phyloP scores from a whole-genome alignment of 2,329 filamentous ascomycete genomes.

The Tetracladium maxilliforme region DNA sequence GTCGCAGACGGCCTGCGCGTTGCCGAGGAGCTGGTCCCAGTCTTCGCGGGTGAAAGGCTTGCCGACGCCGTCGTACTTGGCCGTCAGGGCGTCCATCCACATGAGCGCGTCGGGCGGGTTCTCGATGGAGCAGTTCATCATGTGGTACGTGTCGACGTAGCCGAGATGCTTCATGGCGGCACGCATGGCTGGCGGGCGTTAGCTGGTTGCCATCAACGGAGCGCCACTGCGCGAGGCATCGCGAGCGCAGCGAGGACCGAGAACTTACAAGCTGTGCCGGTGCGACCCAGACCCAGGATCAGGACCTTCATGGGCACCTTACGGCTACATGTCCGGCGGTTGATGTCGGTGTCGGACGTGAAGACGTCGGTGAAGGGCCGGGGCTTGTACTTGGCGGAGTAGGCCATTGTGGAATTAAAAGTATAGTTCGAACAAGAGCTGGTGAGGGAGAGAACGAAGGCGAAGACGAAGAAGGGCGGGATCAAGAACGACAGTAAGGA shows the following conservation, averaged over 20 bases:
- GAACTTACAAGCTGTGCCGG: slow-evolving; percentile 51
- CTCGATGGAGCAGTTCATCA: slow-evolving; percentile 56
- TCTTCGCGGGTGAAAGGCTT: slow-evolving; percentile 46
- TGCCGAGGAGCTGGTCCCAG: slow-evolving; percentile 54
- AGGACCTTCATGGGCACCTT: slow-evolving; percentile 61
- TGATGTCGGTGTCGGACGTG: slow-evolving; percentile 52
- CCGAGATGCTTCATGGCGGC: slow-evolving; percentile 51
- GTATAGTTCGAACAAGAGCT: too few species aligned
- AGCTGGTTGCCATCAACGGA: too few species aligned
- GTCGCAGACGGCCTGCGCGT: slow-evolving; percentile 50
- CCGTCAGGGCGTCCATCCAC: slow-evolving; percentile 54
- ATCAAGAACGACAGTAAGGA: too few species aligned
- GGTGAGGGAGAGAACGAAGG: too few species aligned
- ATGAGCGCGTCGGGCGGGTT: slow-evolving; percentile 52
- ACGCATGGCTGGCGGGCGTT: slow-evolving; percentile 34
- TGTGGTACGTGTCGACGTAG: slow-evolving; percentile 57
- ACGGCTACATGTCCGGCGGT: slow-evolving; percentile 48
- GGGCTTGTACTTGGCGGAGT: slow-evolving; percentile 9
- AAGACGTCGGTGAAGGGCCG: slow-evolving; percentile 44
- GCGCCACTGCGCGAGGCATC: too few species aligned
- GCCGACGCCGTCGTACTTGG: slow-evolving; percentile 45
- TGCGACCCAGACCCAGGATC: slow-evolving; percentile 53
- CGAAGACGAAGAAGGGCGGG: too few species aligned
- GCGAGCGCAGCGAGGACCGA: neutral
- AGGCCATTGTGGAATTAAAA: slow-evolving; percentile 5